Conservation (phyloP, 2,329 filamentous ascomycete species). For the Xylariomycetidae sp. region DNA sequence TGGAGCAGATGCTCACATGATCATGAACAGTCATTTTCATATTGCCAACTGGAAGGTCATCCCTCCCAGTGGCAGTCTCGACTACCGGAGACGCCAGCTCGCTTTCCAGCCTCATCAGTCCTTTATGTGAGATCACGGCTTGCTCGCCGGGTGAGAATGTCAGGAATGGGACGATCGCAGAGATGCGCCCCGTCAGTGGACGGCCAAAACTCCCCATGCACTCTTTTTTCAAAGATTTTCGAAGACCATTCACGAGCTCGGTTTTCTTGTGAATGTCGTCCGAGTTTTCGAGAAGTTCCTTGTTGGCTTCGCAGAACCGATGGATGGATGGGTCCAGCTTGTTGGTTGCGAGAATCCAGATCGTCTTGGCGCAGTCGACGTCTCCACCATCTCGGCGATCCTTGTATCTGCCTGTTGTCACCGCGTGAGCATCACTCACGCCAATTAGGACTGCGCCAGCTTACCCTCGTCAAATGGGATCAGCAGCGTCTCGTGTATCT, state of each 20-base stretch:
- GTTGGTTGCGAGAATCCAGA: constrained; percentile 45
- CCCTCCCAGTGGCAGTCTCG: constrained; percentile 16
- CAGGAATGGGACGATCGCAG: constrained; percentile 21
- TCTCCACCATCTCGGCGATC: constrained; percentile 29
- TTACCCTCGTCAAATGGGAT: constrained; percentile 37
- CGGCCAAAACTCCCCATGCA: constrained; percentile 16
- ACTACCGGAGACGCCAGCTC: constrained; percentile 22
- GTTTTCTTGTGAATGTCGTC: no score
- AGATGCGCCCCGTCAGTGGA: constrained; percentile 36
- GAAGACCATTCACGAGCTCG: constrained; percentile 6
- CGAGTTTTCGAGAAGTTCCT: no score
- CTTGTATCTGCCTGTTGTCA: constrained; percentile 26
- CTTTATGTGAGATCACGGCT: constrained; percentile 36
- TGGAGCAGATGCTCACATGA: constrained; percentile 25
- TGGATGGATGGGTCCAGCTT: constrained; percentile 32
- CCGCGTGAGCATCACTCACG: not conserved
- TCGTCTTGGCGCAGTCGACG: constrained; percentile 37
- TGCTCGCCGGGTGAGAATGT: constrained; percentile 20
- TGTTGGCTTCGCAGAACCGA: constrained; percentile 28
- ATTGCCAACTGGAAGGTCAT: constrained; percentile 28
- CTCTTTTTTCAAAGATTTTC: constrained; percentile 7
- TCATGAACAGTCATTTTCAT: constrained; percentile 22
- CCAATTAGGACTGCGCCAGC: constrained; percentile 3
- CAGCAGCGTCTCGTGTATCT: constrained; percentile 36
- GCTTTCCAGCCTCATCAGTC: constrained; percentile 29